These are phyloP conservation scores for Kuraishia hungarica DNA, from an alignment of 805 yeast species.

Conservation along the genomic window DNA sequence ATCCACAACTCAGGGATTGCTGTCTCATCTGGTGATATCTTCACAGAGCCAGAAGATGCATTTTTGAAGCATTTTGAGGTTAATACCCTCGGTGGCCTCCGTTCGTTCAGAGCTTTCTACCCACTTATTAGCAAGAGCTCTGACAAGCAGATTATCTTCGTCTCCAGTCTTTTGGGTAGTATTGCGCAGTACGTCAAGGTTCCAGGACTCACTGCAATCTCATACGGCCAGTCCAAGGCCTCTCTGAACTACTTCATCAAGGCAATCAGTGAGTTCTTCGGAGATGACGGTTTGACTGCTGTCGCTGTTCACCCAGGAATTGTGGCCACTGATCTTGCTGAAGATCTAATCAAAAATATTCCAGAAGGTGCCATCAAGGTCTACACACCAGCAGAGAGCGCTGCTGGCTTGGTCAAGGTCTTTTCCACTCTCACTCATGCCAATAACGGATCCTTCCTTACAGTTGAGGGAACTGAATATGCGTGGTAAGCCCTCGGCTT, in stretches of 20 bases:
- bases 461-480: neutral
- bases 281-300: constrained; percentile 17
- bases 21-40: neutral
- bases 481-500: neutral
- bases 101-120: constrained; percentile 11
- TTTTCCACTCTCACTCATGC: neutral
- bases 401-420: neutral
- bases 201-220: constrained; percentile 8
- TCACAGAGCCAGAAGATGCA: neutral
- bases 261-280: constrained; percentile 17
- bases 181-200: constrained; percentile 10
- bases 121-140: constrained; percentile 12
- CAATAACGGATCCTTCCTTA: neutral
- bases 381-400: neutral
- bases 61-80: constrained; percentile 9
- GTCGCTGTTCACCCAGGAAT: constrained; percentile 30
- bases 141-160: constrained; percentile 16
- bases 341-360: neutral
- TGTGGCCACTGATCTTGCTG: constrained; percentile 25
- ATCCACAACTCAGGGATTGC: neutral
- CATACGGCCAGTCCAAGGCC: constrained; percentile 29
- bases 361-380: neutral
- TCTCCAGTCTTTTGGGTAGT: constrained; percentile 19
- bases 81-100: constrained; percentile 18
- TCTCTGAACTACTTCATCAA: constrained; percentile 25